These are phyloP conservation scores for Fusarium mangiferae DNA, from an alignment of 2,329 filamentous ascomycete species.

Conservation along the genomic window DNA sequence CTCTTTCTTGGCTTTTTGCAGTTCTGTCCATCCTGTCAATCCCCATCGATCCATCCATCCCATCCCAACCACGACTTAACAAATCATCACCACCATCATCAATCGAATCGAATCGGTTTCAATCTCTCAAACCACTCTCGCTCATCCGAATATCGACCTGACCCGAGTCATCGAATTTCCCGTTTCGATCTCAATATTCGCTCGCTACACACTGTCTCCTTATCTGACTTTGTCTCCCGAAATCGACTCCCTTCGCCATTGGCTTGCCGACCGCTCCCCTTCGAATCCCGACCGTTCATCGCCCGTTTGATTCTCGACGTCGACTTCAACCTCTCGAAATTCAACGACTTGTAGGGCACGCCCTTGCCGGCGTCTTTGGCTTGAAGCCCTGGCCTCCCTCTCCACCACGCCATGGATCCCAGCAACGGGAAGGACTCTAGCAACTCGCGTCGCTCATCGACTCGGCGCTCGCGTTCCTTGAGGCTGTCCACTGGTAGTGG, in stretches of 20 bases:
- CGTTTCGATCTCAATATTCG: constrained; percentile 2
- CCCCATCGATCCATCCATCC: constrained; percentile 29
- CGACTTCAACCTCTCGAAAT: constrained; percentile 29
- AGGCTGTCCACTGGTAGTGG: constrained; percentile 49
- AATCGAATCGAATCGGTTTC: constrained; percentile 1
- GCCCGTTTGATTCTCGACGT: constrained; percentile 28
- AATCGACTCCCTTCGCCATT: constrained; percentile 20
- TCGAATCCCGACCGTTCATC: constrained; percentile 11
- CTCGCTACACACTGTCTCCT: constrained; percentile 13
- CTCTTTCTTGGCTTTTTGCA: constrained; percentile 38
- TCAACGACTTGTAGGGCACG: constrained; percentile 37
- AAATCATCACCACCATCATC: constrained; percentile 10
- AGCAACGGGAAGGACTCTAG: constrained; percentile 52
- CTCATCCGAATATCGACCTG: background rate
- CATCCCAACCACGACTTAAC: constrained; percentile 25
- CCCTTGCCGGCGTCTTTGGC: constrained; percentile 41
- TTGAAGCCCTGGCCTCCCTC: constrained; percentile 35
- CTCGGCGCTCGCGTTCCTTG: constrained; percentile 55
- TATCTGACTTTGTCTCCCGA: background rate
- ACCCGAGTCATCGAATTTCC: background rate
- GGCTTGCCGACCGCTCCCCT: constrained; percentile 17
- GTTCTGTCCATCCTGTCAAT: constrained; percentile 33
- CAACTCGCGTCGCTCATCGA: constrained; percentile 56
- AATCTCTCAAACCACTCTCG: constrained; percentile 12
- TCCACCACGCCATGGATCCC: constrained; percentile 53